Evolutionary conservation across 2,329 filamentous ascomycete species (phyloP), one percentile per base, ranked within the genome.

Genomic region (Chalara sp.): DNA sequence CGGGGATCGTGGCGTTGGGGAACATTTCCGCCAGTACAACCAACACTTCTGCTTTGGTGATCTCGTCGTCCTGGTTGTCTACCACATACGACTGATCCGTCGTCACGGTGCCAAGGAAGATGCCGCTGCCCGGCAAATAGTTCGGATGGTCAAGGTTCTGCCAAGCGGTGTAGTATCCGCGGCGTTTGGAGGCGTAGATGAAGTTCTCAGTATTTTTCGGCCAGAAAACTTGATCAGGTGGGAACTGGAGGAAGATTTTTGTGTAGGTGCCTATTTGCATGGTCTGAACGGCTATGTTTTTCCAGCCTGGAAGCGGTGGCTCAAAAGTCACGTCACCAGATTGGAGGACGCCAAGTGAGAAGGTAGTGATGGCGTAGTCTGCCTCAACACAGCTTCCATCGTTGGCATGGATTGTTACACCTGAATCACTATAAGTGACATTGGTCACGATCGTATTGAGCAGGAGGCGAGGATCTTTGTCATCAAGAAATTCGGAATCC

Each of bases 261-360:
- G 83, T 87, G 67, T 87, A 88, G 0, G 82, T 86, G 5, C 79
- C 84, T 78, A 87, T 86, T 54, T 73, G 70, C 62, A 86, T 86
- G 39, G 76, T 80, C 3, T 78, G 73, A 47, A 87, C 83, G 0
- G 80, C 78, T 2, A 73, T 73, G 10, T 75, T 69, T 65, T 88
- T 87, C 84, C 83, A 87, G 3, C 64, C 64, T 0, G 84, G 84
- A 0, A 87, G 69, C 5, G 68, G 57, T 0, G 84, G 84, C 8
- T 70, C 61, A 61, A 87, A 88, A 0, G 65, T 63, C 1, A 87
- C 74, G 0, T 69, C 73, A 3, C 80, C 72, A 54, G 80, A 78
- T 61, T 87, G 84, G 1, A 87, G 68, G 0, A 87, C 83, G 1
- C 84, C 84, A 0, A 87, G 65, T 0, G 81, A 84, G 63, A 88